Conservation (phyloP, 1,284 basidiomycete genomes). For the Ustilago xerochloae region DNA sequence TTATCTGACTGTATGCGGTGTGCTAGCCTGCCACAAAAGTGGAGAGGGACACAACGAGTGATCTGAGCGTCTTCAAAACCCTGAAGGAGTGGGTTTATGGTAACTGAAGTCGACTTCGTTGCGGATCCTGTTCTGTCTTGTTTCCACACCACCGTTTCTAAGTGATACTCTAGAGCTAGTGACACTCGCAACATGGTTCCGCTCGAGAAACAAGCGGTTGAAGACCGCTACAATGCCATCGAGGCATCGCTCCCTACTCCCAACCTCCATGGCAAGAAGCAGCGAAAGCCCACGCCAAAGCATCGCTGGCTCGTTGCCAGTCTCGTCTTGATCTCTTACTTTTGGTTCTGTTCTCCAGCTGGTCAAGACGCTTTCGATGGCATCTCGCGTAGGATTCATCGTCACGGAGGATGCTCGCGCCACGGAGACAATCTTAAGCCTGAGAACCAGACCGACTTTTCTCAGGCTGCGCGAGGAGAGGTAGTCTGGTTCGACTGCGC, state of each 20-base stretch:
- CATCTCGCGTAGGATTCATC: conserved; percentile 13
- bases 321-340: conserved; percentile 13
- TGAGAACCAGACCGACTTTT: conserved; percentile 46
- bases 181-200: conserved; percentile 13
- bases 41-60: not conserved
- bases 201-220: conserved; percentile 20
- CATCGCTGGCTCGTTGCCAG: conserved; percentile 22
- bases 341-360: conserved; percentile 23
- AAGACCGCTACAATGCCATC: conserved; percentile 38
- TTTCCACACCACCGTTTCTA: not conserved
- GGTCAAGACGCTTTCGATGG: conserved; percentile 11
- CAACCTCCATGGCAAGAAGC: conserved; percentile 11
- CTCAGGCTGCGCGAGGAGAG: conserved; percentile 33
- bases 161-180: no score
- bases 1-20: not conserved
- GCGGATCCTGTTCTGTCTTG: not conserved
- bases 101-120: no score
- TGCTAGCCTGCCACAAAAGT: no score
- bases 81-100: no score
- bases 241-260: conserved; percentile 19
- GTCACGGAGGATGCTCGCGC: conserved; percentile 10
- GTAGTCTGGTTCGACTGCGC: conserved; percentile 47
- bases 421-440: conserved; percentile 16
- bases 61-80: not conserved
- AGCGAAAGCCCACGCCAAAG: conserved; percentile 20